Evolutionary conservation across 352 stramenopile species (phyloP), one percentile per base, ranked within the genome.

Genomic region (Globisporangium polare): DNA sequence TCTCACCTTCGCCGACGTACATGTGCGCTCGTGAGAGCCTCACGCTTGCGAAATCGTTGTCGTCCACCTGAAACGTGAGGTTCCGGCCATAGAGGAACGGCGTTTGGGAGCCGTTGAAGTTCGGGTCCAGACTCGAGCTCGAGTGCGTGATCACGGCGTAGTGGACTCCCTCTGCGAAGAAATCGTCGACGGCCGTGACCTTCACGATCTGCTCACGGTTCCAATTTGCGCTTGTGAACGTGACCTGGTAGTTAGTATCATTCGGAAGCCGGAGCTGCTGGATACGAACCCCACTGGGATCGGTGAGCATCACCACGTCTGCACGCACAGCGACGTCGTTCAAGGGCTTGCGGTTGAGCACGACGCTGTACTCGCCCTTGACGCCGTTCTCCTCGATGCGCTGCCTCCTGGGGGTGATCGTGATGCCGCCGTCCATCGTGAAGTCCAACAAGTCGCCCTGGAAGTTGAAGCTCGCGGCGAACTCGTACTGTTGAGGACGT

Each of bases 381-480:
- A 77, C 53, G 5, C 67, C 72, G 43, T 73, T 78, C 65, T 93
- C 81, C 12, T 67, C 41, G 27, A 90, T 77, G 0, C 74, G 68
- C n/a, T 74, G 67, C 15, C 83, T 63, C 51, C 77, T 60, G 5
- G 79, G 72, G 1, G 75, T 70, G 3, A 91, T 45, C 2, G 81
- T 88, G 3, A 93, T 64, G 0, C 83, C 83, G 1, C 81, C 83
- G 17, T 93, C 78, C 73, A 89, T 88, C 0, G 81, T 69, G 33
- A 81, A 89, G 62, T 93, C 82, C 17, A 88, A 42, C 24, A 93
- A 74, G 31, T 89, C 76, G 9, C 83, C 83, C 3, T 60, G 53
- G 5, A 73, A 73, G 22, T 72, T 89, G 22, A 88, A 63, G 35
- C 73, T 86, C 9, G 74, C 73, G 0, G 72, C 80, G 42, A 91